Conservation (phyloP, 2,329 filamentous ascomycete genomes). For the Nigrospora oryzae region DNA sequence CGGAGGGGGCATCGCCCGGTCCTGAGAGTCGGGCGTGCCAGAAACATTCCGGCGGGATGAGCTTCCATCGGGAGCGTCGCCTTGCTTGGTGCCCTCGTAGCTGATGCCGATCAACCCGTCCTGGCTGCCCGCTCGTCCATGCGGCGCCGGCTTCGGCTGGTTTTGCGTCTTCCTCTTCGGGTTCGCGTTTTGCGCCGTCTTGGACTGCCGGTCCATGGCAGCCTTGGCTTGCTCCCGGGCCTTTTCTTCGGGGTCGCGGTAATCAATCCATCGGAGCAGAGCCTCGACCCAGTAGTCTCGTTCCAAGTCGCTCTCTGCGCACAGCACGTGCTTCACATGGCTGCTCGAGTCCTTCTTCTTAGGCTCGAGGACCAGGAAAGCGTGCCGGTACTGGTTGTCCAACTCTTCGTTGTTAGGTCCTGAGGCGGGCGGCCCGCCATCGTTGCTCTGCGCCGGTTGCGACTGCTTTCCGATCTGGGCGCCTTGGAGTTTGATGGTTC, state of each 20-base stretch:
- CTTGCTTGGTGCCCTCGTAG: conserved; percentile 47
- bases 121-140: conserved; percentile 23
- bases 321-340: conserved; percentile 86
- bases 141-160: conserved; percentile 23
- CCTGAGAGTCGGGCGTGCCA: conserved; percentile 17
- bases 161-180: conserved; percentile 33
- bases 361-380: conserved; percentile 88
- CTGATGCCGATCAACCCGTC: conserved; percentile 48
- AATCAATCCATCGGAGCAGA: conserved; percentile 81
- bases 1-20: conserved; percentile 23
- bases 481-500: conserved; percentile 83
- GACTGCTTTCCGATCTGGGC: conserved; percentile 94
- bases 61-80: conserved; percentile 37
- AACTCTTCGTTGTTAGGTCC: conserved; percentile 55
- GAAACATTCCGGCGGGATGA: conserved; percentile 22
- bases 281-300: conserved; percentile 91
- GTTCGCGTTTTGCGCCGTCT: conserved; percentile 21
- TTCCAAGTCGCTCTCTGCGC: conserved; percentile 88
- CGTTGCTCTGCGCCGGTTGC: conserved; percentile 53
- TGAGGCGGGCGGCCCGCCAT: conserved; percentile 49
- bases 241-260: conserved; percentile 52
- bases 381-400: conserved; percentile 93
- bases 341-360: conserved; percentile 91
- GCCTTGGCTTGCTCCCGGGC: conserved; percentile 25
- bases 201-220: neutral